Conservation (phyloP, 2,329 filamentous ascomycete genomes). For the Fusarium verticillioides region DNA sequence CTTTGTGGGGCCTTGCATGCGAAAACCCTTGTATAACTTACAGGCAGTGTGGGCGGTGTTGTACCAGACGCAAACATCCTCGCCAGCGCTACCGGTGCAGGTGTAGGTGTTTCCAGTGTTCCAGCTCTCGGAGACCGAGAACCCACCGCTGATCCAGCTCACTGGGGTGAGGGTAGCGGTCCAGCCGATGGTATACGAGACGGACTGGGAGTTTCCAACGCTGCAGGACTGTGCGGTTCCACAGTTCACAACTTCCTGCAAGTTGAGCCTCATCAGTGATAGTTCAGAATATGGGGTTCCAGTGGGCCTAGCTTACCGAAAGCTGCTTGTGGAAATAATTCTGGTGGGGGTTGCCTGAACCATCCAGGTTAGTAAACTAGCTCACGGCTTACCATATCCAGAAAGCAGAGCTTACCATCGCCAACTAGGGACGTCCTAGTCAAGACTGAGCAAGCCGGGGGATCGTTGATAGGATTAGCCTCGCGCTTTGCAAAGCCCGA, state of each 20-base stretch:
- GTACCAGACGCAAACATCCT: constrained; percentile 6
- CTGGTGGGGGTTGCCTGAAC: not conserved
- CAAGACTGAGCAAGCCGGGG: not conserved
- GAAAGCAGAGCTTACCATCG: not conserved
- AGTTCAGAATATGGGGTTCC: not conserved
- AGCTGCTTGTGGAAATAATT: constrained; percentile 10
- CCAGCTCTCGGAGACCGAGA: not conserved
- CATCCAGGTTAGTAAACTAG: not conserved
- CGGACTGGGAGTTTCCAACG: not conserved
- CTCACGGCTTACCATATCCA: not conserved
- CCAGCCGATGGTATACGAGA: not conserved
- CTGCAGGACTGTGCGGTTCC: not conserved
- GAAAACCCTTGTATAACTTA: not conserved
- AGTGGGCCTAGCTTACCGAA: not conserved
- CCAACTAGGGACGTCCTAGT: not conserved
- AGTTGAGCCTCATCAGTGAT: not conserved
- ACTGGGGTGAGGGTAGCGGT: not conserved
- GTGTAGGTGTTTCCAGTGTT: not conserved
- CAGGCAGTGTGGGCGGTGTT: not conserved
- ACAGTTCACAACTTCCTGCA: not conserved
- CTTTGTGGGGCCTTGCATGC: not conserved
- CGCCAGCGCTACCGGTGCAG: not conserved
- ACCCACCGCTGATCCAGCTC: not conserved
- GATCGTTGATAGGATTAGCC: not conserved
- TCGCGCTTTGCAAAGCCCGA: not conserved